Conservation (phyloP, 805 yeast species). For the Wickerhamiella domercqiae region DNA sequence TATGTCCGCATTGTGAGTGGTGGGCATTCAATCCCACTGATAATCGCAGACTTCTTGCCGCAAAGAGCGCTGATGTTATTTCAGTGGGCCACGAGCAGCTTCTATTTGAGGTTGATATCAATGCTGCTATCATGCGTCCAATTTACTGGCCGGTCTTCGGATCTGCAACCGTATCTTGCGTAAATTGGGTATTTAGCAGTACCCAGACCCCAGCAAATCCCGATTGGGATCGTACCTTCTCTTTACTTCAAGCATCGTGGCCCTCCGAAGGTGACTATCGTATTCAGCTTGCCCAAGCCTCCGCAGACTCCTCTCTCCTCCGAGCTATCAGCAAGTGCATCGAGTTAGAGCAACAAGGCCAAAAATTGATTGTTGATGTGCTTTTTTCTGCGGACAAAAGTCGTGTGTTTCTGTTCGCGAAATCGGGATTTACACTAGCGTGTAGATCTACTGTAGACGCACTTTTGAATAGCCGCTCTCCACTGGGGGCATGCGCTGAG, state of each 20-base stretch:
- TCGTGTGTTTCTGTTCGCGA: constrained; percentile 11
- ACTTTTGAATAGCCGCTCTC: constrained; percentile 8
- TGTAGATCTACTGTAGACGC: constrained; percentile 7
- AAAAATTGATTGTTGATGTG: constrained; percentile 12
- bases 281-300: constrained; percentile 17
- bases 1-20: constrained; percentile 23
- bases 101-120: constrained; percentile 16
- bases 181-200: constrained; percentile 26
- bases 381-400: constrained; percentile 20
- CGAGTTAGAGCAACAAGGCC: constrained; percentile 11
- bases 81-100: constrained; percentile 22
- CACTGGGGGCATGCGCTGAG: constrained; percentile 7
- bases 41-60: constrained; percentile 17
- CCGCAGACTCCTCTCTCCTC: constrained; percentile 18
- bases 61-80: constrained; percentile 12
- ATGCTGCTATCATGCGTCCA: constrained; percentile 19
- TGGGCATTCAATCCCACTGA: constrained; percentile 27
- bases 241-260: neutral
- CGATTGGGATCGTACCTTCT: constrained; percentile 14
- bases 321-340: constrained; percentile 15
- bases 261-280: constrained; percentile 20
- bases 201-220: constrained; percentile 24
- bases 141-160: constrained; percentile 26
- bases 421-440: constrained; percentile 8
- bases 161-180: constrained; percentile 22